Evolutionary conservation across 306 rosid species (phyloP).

Genomic region (Medicago arabica): DNA sequence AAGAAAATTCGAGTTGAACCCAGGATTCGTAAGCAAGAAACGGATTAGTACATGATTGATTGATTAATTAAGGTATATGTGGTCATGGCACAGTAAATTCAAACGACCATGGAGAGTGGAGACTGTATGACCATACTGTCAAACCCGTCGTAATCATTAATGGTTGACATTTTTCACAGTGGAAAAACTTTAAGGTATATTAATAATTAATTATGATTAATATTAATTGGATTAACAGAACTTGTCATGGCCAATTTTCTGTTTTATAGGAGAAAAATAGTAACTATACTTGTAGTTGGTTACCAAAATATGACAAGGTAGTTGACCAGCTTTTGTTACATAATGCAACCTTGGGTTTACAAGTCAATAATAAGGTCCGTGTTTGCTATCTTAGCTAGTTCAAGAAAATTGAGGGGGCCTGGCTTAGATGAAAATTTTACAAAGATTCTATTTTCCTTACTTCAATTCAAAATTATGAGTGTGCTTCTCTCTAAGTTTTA

Average conservation of each 20-base stretch:
- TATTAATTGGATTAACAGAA: conserved; percentile 16
- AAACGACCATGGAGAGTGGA: background rate
- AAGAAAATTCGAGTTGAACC: background rate
- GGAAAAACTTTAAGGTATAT: conserved; percentile 13
- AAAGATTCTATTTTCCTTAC: conserved; percentile 11
- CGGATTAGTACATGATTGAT: background rate
- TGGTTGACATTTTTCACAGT: conserved; percentile 3
- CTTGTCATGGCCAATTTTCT: conserved; percentile 22
- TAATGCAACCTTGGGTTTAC: conserved; percentile 12
- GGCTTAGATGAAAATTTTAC: background rate
- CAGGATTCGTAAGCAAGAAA: background rate
- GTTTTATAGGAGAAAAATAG: conserved; percentile 10
- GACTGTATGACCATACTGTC: conserved; percentile 1
- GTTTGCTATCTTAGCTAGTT: background rate
- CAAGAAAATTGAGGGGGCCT: background rate
- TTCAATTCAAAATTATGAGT: too few species aligned
- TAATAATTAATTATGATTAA: background rate
- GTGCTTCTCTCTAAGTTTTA: too few species aligned
- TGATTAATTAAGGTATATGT: too few species aligned
- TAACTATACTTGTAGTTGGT: conserved; percentile 41
- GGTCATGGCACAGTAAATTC: background rate
- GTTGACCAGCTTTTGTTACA: conserved; percentile 42
- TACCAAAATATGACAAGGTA: conserved; percentile 32
- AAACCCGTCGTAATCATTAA: conserved; percentile 37
- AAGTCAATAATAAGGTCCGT: conserved; percentile 18